Evolutionary conservation across 495 filamentous ascomycete genomes (phyloP).

Genomic region (Pyrenula massariospora): DNA sequence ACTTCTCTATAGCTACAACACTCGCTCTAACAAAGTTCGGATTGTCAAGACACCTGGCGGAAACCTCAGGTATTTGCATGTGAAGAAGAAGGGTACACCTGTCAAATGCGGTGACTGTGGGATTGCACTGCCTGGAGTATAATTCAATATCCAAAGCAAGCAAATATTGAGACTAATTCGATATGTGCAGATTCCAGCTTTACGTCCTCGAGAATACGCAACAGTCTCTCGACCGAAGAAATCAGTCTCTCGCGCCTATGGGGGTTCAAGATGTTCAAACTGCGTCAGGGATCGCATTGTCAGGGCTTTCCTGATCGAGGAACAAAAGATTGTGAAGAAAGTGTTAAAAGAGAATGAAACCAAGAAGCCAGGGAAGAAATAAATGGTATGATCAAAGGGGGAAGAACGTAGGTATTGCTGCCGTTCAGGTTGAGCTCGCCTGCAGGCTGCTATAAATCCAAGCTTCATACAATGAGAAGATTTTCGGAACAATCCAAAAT

Average conservation of each 20-base stretch:
- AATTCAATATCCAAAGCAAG: constrained; percentile 24
- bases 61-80: constrained; percentile 86
- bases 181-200: constrained; percentile 69
- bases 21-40: constrained; percentile 90
- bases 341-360: constrained; percentile 88
- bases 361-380: constrained; percentile 50
- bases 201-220: constrained; percentile 93
- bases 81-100: constrained; percentile 94
- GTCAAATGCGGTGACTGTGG: constrained; percentile 99
- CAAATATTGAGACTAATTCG: background rate
- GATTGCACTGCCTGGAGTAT: constrained; percentile 86
- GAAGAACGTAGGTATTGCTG: too few species aligned
- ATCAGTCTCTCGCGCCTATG: constrained; percentile 96
- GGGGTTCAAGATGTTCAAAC: constrained; percentile 94
- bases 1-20: constrained; percentile 67
- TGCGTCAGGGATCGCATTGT: constrained; percentile 97
- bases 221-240: constrained; percentile 95
- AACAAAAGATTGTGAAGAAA: constrained; percentile 99
- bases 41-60: constrained; percentile 94
- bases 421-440: too few species aligned
- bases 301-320: constrained; percentile 96
- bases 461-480: too few species aligned
- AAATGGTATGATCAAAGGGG: constrained; percentile 28
- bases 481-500: too few species aligned
- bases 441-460: too few species aligned